Evolutionary conservation across 2,329 filamentous ascomycete genomes (phyloP), one percentile per base, ranked within the genome.

Genomic region (Fonsecaea erecta): DNA sequence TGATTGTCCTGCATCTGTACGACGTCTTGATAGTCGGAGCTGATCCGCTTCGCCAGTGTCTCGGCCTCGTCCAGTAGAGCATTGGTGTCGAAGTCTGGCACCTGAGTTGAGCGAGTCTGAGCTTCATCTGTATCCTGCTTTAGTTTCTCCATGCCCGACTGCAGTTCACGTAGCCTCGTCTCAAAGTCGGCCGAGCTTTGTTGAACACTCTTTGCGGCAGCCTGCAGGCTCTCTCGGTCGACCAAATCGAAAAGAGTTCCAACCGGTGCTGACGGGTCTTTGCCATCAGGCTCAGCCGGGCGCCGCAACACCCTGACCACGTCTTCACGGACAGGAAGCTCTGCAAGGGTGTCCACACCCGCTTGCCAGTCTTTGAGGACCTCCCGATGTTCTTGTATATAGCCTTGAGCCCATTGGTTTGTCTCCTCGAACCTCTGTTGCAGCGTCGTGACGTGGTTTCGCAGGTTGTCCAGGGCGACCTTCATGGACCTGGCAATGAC

Each of bases 1-100:
- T 88, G 81, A 46, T 88, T 88, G 68, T 86, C 86, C 1, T 86
- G 81, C 68, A 93, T 88, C 5, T 85, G 84, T 52, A 92, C 81
- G 11, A 92, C 87, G 70, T 91, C 89, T 71, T 93, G 89, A 74
- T 92, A 91, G 77, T 98, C 95, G 5, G 89, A 91, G 54, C 89
- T 88, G 56, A 99, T 90, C 78, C 97, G 97, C 72, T 88, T 92
- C 58, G 89, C 88, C 62, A 98, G 84, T 0, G 91, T 90, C 74
- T 94, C 89, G 51, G 98, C 92, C 75, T 98, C 95, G 43, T 72
- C 65, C 35, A 70, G 24, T 12, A 72, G 54, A 24, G 64, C 64
- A 48, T 67, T 65, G 3, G 65, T 68, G 43, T 71, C 69, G 40
- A 67, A 57, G 18, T 70, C 67, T 30, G 66, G 66, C 2, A 72